These are phyloP conservation scores for Gamarada debralockiae DNA, from an alignment of 495 filamentous ascomycete genomes.

Conservation along the genomic window DNA sequence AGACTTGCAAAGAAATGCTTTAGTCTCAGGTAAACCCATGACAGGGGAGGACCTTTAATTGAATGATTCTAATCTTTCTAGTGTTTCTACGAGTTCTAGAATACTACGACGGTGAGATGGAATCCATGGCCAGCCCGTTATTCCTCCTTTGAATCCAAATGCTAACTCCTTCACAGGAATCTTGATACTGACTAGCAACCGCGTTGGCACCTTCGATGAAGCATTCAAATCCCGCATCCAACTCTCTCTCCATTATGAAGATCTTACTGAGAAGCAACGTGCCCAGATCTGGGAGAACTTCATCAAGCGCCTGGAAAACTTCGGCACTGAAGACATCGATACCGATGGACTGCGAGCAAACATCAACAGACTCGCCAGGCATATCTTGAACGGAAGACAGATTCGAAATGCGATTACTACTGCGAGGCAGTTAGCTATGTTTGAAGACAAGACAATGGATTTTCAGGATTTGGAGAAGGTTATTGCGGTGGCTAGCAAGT, in stretches of 20 bases:
- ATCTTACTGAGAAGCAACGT: conserved; percentile 14
- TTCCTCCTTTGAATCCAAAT: no score
- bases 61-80: conserved; percentile 38
- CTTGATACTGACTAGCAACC: conserved; percentile 50
- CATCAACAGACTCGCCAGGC: not conserved
- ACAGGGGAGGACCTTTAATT: no score
- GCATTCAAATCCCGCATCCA: no score
- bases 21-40: no score
- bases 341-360: not conserved
- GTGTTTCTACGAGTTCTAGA: conserved; percentile 52
- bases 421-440: conserved; percentile 27
- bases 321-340: not conserved
- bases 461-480: conserved; percentile 12
- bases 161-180: conserved; percentile 32
- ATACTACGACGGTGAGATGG: conserved; percentile 35
- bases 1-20: no score
- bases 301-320: conserved; percentile 1
- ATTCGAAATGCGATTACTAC: conserved; percentile 36
- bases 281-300: conserved; percentile 14
- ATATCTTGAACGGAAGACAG: conserved; percentile 36
- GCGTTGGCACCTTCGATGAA: conserved; percentile 45
- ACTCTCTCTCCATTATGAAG: conserved; percentile 38
- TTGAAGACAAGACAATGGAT: not conserved
- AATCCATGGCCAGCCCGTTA: not conserved
- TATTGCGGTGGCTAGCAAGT: conserved; percentile 15